Evolutionary conservation across 2,329 filamentous ascomycete species (phyloP), one percentile per base, ranked within the genome.

Genomic region (Rutstroemia sp.): DNA sequence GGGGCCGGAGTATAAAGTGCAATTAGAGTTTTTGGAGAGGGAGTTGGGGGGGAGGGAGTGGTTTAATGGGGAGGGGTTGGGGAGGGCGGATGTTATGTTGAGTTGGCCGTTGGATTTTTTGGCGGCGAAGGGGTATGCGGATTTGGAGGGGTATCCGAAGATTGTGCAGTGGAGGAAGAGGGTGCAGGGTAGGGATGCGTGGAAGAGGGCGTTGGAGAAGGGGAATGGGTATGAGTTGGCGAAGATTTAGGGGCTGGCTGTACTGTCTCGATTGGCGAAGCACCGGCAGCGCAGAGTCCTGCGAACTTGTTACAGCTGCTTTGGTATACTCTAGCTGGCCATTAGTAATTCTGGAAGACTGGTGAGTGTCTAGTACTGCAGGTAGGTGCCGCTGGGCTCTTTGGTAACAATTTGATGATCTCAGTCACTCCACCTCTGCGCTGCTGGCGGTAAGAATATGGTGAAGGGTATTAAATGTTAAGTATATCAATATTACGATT

Each of bases 41-140:
- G 60, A 67, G 47, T 54, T 69, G 40, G 62, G 57, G 8, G 63
- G 65, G 10, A 46, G 60, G 25, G 58, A 63, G 14, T 69, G 64
- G 65, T 69, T 69, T 42, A 66, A 67, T 54, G 71, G 71, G 5
- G 57, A 59, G 48, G 40, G 61, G 12, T 57, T 69, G 16, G 70
- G 71, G 4, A 61, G 69, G 51, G 57, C 61, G 9, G 71, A 73
- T 65, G 60, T 73, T 14, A 68, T 69, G 57, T 42, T 72, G 48
- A 69, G 59, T 48, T 73, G 63, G 60, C 66, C 67, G 0, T 58
- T 73, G 61, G 70, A 72, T 56, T 60, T 67, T 16, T 64, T 69
- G 42, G 58, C 38, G n/a, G 59, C 65, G 48, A 64, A 66, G 25
- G 61, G 59, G 16, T 71, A 65, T 54, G 63, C 70, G 25, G 62